Percentiles rank a stretch among this genome's conserved stretches.
These are phyloP conservation scores for Fusarium cicatricum DNA, from an alignment of 2,329 filamentous ascomycete species.

Conservation along the genomic window DNA sequence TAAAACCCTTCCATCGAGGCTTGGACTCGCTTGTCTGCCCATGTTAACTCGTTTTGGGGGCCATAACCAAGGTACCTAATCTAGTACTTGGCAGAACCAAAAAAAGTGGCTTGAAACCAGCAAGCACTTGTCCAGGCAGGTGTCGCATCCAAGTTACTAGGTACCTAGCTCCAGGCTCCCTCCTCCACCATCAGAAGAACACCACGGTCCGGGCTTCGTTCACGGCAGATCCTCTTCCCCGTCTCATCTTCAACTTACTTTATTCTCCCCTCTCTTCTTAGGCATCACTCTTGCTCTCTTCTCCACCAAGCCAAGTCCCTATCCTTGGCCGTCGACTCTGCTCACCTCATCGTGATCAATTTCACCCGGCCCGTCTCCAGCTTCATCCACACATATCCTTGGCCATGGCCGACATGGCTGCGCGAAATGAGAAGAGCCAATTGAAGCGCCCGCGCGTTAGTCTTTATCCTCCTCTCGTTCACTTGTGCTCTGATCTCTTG, in stretches of 20 bases:
- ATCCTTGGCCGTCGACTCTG: constrained; percentile 6
- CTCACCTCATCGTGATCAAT: constrained; percentile 22
- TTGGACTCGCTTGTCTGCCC: too few species aligned
- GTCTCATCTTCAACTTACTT: constrained; percentile 24
- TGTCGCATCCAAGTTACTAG: constrained; percentile 27
- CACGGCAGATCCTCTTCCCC: constrained; percentile 33
- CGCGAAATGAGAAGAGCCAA: constrained; percentile 77
- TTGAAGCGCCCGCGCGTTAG: constrained; percentile 83
- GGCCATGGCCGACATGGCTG: constrained; percentile 58
- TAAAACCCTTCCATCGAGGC: not conserved
- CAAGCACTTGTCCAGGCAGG: constrained; percentile 32
- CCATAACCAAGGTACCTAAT: not conserved
- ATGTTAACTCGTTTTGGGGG: constrained; percentile 10
- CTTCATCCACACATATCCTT: constrained; percentile 27
- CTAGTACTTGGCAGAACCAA: not conserved
- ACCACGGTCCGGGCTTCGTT: constrained; percentile 38
- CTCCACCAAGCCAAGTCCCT: constrained; percentile 18
- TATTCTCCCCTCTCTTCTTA: constrained; percentile 24
- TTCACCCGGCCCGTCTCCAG: constrained; percentile 24
- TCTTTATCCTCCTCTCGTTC: constrained; percentile 38
- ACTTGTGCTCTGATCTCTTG: constrained; percentile 5
- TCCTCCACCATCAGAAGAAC: constrained; percentile 35
- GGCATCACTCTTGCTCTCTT: constrained; percentile 33
- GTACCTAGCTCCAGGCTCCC: constrained; percentile 32
- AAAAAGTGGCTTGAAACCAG: constrained; percentile 31